Percentiles rank a stretch among this genome's conserved stretches.
phyloP scores from a whole-genome alignment of 192 early-diverging fungal genomes.

The Phycomyces nitens region DNA sequence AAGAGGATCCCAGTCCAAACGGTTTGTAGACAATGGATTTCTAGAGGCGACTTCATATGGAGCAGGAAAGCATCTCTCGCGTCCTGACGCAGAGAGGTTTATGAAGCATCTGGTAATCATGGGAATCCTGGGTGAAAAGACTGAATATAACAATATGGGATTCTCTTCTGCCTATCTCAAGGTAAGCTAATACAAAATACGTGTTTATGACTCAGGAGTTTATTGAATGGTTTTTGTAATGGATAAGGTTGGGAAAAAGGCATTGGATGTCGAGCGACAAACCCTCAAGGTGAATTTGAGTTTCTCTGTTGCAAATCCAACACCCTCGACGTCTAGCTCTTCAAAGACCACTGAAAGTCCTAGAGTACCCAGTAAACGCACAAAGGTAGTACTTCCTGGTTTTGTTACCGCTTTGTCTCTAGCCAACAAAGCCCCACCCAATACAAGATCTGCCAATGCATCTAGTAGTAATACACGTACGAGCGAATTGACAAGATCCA shows the following conservation, averaged over 20 bases:
- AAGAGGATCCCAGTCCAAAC: constrained; percentile 60
- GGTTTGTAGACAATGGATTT: constrained; percentile 50
- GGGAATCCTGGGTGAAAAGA: constrained; percentile 63
- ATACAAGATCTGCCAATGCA: not conserved
- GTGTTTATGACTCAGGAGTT: not conserved
- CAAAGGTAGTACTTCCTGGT: not conserved
- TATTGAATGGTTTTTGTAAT: not conserved
- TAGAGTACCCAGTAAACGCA: not conserved
- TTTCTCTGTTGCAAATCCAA: not conserved
- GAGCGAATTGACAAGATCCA: not conserved
- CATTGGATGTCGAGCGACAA: no score
- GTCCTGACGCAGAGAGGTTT: constrained; percentile 65
- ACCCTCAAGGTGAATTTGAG: no score
- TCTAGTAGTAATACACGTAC: not conserved
- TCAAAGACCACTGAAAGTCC: not conserved
- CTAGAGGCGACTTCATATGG: constrained; percentile 53
- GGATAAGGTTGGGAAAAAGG: not conserved
- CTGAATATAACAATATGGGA: constrained; percentile 57
- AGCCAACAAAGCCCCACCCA: not conserved
- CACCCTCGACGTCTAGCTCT: not conserved
- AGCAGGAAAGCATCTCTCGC: constrained; percentile 51
- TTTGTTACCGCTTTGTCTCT: not conserved
- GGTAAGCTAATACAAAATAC: not conserved
- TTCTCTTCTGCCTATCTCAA: constrained; percentile 39
- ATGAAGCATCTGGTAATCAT: constrained; percentile 63